phyloP scores from a whole-genome alignment of 2,329 filamentous ascomycete species.

The Fusarium anguioides region DNA sequence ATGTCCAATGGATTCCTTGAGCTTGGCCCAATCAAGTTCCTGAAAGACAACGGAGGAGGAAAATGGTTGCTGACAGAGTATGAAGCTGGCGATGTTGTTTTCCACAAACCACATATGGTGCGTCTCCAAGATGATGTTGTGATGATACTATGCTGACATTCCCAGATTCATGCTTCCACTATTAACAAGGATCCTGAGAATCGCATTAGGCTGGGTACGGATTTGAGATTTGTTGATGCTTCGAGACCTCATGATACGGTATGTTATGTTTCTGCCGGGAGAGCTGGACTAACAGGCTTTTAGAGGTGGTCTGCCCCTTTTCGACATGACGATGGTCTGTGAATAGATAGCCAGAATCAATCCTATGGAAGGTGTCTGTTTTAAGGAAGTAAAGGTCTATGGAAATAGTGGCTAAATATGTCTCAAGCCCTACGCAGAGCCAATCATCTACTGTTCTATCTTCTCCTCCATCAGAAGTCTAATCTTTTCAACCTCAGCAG shows the following conservation, averaged over 20 bases:
- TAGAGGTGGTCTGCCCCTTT: conserved; percentile 19
- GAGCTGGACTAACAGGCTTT: background rate
- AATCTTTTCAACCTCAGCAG: background rate
- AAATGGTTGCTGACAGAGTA: conserved; percentile 53
- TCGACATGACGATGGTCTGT: conserved; percentile 7
- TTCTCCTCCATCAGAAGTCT: background rate
- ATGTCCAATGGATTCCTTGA: conserved; percentile 65
- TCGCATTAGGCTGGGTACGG: conserved; percentile 22
- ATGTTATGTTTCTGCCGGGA: background rate
- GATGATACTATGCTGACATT: background rate
- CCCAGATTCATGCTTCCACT: conserved; percentile 23
- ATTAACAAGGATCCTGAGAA: conserved; percentile 27
- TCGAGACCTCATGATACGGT: conserved; percentile 27
- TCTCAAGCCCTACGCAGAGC: no score
- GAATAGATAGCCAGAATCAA: background rate
- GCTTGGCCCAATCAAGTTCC: conserved; percentile 57
- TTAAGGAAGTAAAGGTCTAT: no score
- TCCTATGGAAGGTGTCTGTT: no score
- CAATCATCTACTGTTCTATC: background rate
- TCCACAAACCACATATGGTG: conserved; percentile 48
- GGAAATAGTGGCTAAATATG: no score
- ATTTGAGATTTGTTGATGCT: conserved; percentile 28
- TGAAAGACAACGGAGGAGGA: conserved; percentile 37
- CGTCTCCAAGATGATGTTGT: rapidly evolving
- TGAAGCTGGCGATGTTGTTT: conserved; percentile 55